Base-by-base conservation (phyloP, 2,329 filamentous ascomycete genomes). In the Aspergillus ochraceoroseus region DNA sequence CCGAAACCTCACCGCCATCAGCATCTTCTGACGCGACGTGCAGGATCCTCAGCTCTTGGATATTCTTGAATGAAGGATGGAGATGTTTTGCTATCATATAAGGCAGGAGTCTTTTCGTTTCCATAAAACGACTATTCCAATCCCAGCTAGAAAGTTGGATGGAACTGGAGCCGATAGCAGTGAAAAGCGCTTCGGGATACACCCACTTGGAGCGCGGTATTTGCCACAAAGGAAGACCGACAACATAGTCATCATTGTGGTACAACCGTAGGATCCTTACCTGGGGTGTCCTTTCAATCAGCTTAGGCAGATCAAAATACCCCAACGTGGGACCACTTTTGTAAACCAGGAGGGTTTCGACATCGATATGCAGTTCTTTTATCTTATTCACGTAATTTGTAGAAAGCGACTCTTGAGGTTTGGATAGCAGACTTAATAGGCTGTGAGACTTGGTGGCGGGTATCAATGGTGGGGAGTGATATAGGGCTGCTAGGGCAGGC, bases 321-420 rank as follows among this genome's bases (percentile, higher is more conserved):
- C 73, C 74, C 28, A 70, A 66, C 2, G 71, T 68, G 8, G 69
- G 71, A 55, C 74, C 74, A 37, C 71, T 72, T 51, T 68, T 67
- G 47, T 77, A 75, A 27, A 71, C 65, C 35, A 79, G 71, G 43
- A 67, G 75, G 52, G 61, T 75, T 25, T 71, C 75, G 7, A 83
- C 79, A 55, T 92, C 82, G 32, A 94, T 69, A 43, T 79, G 76
- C 14, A 95, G 65, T 5, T 75, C 72, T 55, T 82, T 77, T 34
- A 92, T 73, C 66, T 88, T 94, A 51, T 72, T 72, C 27, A 76
- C 72, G 59, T 90, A 90, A 47, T 85, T 80, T 47, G 77, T 73
- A 2, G 62, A 59, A 1, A 76, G 74, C 2, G 65, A 59, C 3
- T 67, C 62, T 9, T 68, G 68, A 13, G 76, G 70, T 11, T 69